Evolutionary conservation across 2,329 filamentous ascomycete genomes (phyloP), one percentile per base, ranked within the genome.

Genomic region (Colletotrichum navitas): DNA sequence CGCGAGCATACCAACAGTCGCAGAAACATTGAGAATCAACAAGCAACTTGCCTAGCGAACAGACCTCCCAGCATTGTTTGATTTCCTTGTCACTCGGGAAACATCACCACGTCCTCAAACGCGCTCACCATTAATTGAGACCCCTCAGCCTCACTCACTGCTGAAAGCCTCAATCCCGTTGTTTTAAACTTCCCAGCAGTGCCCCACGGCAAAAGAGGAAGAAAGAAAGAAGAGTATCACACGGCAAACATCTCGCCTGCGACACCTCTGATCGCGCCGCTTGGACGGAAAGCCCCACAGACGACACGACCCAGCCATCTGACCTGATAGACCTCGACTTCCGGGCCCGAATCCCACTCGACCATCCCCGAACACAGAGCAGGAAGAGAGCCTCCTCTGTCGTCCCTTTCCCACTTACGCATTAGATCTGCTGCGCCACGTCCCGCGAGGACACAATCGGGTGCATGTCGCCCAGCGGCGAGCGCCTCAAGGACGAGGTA

Each of bases 401-500:
- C 60, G 39, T 63, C 60, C 45, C 14, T 52, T 63, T 63, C 34
- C 32, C 5, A 47, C n/a, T 26, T 45, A 29, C 63, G 29, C 24
- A 36, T 54, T 18, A 51, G 55, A 34, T 56, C 39, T 21, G 60
- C 59, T 65, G 49, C 66, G 54, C 52, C 52, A 72, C 47, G 70
- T 69, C 67, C 70, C 56, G 49, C 29, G 65, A 73, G 68, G 68
- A 74, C 74, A 64, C 70, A 74, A 71, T 76, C 70, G 76, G 68
- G 76, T 79, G 79, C 76, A 83, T 83, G 81, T 81, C 81, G 66
- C 76, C 78, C 75, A 78, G 76, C 70, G 76, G 76, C 63, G 66
- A 70, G 76, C 87, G 82, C 80, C 86, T 89, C 82, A 88, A 89
- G 77, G 86, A 90, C 88, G 88, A 89, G 85, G 86, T 87, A 81